A percentile compares a stretch with the other conserved stretches of the same genome.
phyloP scores from a whole-genome alignment of 225 moss, liverwort and hornwort genomes.

The Polytrichum commune region DNA sequence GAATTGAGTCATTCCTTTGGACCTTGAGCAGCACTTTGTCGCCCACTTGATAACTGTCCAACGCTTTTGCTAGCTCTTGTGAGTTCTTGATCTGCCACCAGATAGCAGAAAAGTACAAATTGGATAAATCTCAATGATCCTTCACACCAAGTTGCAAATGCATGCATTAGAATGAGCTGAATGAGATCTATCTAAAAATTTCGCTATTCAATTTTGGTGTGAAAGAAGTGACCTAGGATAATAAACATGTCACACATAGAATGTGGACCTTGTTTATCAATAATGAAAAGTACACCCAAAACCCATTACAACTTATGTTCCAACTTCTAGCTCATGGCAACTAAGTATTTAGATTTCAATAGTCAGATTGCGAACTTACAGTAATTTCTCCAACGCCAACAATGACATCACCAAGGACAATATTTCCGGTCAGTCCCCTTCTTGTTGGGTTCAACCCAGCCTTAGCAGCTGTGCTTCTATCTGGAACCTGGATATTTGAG shows the following conservation, averaged over 20 bases:
- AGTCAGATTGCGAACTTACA: conserved; percentile 24
- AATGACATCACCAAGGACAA: conserved; percentile 59
- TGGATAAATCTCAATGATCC: too few relatives aligned
- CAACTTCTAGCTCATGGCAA: too few relatives aligned
- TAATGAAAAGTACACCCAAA: too few relatives aligned
- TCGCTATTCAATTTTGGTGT: too few relatives aligned
- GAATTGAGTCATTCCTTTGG: conserved; percentile 41
- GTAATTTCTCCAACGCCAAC: conserved; percentile 50
- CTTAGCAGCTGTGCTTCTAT: conserved; percentile 58
- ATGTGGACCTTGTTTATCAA: too few relatives aligned
- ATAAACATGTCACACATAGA: too few relatives aligned
- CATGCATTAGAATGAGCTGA: conserved; percentile 7
- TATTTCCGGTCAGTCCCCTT: conserved; percentile 64
- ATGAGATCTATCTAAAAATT: background rate
- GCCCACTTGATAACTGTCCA: conserved; percentile 67
- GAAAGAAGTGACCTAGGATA: too few relatives aligned
- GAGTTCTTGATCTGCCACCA: conserved; percentile 49
- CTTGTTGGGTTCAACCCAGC: conserved; percentile 59
- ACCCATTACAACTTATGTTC: too few relatives aligned
- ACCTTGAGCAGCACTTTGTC: conserved; percentile 50
- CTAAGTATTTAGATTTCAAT: background rate
- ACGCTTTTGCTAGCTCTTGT: conserved; percentile 59
- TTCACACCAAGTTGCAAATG: too few relatives aligned
- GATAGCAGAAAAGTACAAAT: background rate
- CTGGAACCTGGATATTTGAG: conserved; percentile 41